Base-by-base conservation (phyloP, 1,284 basidiomycete species). In the Malassezia restricta region DNA sequence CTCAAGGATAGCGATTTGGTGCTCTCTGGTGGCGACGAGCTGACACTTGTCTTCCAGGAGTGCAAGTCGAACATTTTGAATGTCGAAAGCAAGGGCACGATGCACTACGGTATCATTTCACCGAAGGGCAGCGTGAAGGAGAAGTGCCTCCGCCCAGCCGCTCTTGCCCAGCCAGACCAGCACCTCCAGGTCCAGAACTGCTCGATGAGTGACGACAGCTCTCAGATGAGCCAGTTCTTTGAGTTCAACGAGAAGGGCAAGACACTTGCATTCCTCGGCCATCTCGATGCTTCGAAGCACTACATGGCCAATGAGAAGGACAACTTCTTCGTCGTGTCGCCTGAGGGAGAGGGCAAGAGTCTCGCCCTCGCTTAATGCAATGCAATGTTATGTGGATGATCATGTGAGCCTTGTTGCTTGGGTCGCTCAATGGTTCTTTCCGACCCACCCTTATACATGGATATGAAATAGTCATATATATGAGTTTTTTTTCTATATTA, bases 31-130 rank as follows among this genome's bases (percentile, higher is more conserved):
- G 43, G 24, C 5, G 8, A 50, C 2, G 38, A 17, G 5, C 42
- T 45, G 7, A 7, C 43, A 6, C 3, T 55, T 11, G 12, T 39
- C 20, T 55, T 55, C 39, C 39, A 20, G 14, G 53, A 55, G 48
- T 55, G 53, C 53, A 37, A 17, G 9, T 55, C 53, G 15, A 4
- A 27, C 17, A 28, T 30, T 8, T 30, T 55, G 42, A 37, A 14
- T 30, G 5, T 8, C 37, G 35, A 50, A 14, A 1, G 24, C 14
- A 27, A 32, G 0, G 47, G 17, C 31, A 33, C 31, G 17, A 41
- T n/a, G 17, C 53, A 55, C 48, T 50, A 45, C 17, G 53, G 53
- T 46, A 14, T 50, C 11, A n/a, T 55, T 6, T 41, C 43, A 27
- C 33, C 44, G 8, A 30, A 31, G 8, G 12, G 30, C 7, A 15